These are phyloP conservation scores for Pichia sp. DNA, from an alignment of 1,139 yeast species.

Conservation along the genomic window DNA sequence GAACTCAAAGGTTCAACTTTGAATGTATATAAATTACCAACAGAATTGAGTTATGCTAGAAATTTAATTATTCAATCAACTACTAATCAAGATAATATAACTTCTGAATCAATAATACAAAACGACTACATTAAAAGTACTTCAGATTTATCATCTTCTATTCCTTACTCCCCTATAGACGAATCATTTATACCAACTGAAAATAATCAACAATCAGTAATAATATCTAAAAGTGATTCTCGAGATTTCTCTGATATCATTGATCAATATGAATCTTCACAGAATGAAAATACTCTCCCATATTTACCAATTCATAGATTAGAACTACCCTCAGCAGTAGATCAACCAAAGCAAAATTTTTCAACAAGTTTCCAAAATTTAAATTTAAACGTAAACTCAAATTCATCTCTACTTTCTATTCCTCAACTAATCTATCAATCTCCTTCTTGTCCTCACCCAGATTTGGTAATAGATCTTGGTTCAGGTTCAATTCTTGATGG, in stretches of 20 bases:
- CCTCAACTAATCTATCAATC: constrained; percentile 30
- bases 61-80: constrained; percentile 29
- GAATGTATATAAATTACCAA: constrained; percentile 48
- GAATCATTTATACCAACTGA: neutral
- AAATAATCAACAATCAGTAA: neutral
- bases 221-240: constrained; percentile 2
- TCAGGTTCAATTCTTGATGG: constrained; percentile 41
- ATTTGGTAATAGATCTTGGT: constrained; percentile 46
- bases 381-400: no score
- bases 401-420: constrained; percentile 4
- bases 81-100: neutral
- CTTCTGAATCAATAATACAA: constrained; percentile 1
- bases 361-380: constrained; percentile 3
- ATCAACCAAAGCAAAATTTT: neutral
- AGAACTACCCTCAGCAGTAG: no score
- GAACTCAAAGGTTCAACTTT: constrained; percentile 61
- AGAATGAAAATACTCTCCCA: neutral
- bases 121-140: constrained; percentile 11
- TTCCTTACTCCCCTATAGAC: neutral
- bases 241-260: constrained; percentile 5
- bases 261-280: constrained; percentile 7
- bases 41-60: constrained; percentile 38
- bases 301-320: no score
- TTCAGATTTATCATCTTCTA: neutral
- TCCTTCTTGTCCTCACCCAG: constrained; percentile 59